Percentiles rank a stretch among this genome's conserved stretches.
Conservation (phyloP, 805 yeast species). For the Diddensiella santjacobensis region DNA sequence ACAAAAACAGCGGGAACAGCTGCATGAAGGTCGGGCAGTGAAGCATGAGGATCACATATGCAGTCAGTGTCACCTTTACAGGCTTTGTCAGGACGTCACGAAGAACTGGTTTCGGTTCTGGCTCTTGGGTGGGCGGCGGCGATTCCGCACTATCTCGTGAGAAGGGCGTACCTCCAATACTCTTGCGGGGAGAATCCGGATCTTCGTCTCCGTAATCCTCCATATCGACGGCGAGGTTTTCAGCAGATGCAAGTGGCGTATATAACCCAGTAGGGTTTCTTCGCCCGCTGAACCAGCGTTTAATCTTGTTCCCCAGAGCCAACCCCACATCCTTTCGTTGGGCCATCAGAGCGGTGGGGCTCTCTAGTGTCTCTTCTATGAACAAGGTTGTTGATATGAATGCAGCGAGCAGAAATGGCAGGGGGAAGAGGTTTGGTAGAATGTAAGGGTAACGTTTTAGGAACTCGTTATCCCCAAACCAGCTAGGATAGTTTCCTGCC, state of each 20-base stretch:
- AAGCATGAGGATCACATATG: constrained; percentile 36
- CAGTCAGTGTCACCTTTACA: constrained; percentile 22
- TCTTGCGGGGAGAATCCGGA: neutral
- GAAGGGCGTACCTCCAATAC: neutral
- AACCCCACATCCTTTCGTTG: constrained; percentile 19
- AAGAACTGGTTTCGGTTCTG: constrained; percentile 9
- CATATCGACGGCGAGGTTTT: constrained; percentile 2
- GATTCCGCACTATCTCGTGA: neutral
- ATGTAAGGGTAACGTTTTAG: constrained; percentile 46
- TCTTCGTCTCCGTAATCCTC: neutral
- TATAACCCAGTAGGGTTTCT: neutral
- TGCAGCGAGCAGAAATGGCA: constrained; percentile 34
- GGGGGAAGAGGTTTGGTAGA: constrained; percentile 48
- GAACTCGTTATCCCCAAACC: constrained; percentile 20
- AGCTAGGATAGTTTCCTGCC: constrained; percentile 30
- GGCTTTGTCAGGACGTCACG: constrained; percentile 22
- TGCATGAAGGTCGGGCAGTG: constrained; percentile 50
- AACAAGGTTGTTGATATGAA: constrained; percentile 20
- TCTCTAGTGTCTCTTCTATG: constrained; percentile 24
- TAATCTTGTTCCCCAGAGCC: constrained; percentile 16
- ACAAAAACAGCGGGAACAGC: constrained; percentile 52
- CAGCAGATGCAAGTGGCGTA: neutral
- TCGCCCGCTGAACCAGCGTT: neutral
- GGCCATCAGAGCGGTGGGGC: constrained; percentile 17
- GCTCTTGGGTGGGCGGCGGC: neutral